Conservation (phyloP, 2,329 filamentous ascomycete genomes). For the Lecanosticta acicola region DNA sequence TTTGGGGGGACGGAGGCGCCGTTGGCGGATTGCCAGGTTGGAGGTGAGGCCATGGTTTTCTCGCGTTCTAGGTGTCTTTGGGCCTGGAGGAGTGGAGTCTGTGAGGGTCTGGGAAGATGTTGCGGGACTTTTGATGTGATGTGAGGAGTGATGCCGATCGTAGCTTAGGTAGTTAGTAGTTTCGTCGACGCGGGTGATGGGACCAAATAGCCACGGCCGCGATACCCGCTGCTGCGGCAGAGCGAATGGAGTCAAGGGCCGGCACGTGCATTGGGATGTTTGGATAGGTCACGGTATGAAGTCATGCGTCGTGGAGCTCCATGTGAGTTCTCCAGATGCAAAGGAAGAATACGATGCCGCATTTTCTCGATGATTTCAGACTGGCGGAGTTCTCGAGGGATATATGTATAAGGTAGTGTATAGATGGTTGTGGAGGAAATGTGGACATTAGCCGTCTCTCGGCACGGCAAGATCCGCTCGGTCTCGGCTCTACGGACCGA, state of each 20-base stretch:
- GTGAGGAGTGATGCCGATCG: neutral
- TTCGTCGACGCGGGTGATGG: neutral
- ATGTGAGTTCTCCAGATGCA: too few species aligned
- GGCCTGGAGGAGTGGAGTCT: too few species aligned
- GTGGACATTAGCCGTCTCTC: neutral
- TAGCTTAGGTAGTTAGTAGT: neutral
- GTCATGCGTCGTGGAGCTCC: neutral
- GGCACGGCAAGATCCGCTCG: neutral
- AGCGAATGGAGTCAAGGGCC: neutral
- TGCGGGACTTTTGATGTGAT: too few species aligned
- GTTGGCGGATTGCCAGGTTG: slow-evolving; percentile 7
- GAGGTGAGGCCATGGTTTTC: neutral
- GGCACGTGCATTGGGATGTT: neutral
- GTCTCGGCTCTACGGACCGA: neutral
- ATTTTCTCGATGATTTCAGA: too few species aligned
- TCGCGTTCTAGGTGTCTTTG: neutral
- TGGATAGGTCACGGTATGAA: neutral
- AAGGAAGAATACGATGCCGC: too few species aligned
- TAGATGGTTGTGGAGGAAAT: too few species aligned
- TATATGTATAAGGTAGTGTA: too few species aligned
- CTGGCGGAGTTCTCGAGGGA: too few species aligned
- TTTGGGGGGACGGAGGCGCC: slow-evolving; percentile 7
- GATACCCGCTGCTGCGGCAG: neutral
- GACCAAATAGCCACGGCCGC: too few species aligned
- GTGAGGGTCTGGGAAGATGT: too few species aligned